Conservation (phyloP, 2,329 filamentous ascomycete genomes). For the Chaetomiaceae sp. region DNA sequence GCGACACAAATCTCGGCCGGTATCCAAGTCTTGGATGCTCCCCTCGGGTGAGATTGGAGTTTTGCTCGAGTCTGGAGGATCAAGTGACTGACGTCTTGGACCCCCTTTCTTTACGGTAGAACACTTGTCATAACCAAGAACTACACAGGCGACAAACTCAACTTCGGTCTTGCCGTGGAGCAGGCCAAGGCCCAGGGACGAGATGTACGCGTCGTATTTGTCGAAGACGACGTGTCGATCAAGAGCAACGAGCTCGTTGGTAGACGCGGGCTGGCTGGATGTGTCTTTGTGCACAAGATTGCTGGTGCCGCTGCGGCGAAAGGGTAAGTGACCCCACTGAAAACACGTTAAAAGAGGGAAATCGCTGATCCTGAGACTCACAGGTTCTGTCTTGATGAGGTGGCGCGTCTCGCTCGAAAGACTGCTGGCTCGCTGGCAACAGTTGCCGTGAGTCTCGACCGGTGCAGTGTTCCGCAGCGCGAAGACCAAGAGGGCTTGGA, state of each 20-base stretch:
- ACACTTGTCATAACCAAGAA: not conserved
- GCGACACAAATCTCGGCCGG: not conserved
- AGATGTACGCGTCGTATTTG: not conserved
- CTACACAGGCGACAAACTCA: constrained; percentile 1
- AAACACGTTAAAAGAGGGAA: not conserved
- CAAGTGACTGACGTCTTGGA: no score
- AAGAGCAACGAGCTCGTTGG: not conserved
- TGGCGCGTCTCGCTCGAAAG: not conserved
- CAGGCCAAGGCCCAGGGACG: not conserved
- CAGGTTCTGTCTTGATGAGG: not conserved
- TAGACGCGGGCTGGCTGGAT: not conserved
- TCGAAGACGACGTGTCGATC: not conserved
- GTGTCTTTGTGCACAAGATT: constrained; percentile 1
- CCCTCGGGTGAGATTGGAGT: not conserved
- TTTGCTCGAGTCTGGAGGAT: no score
- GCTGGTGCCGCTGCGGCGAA: not conserved
- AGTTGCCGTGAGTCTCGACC: not conserved
- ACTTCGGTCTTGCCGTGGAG: not conserved
- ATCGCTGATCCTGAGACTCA: not conserved
- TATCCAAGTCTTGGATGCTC: not conserved
- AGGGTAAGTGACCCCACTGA: not conserved
- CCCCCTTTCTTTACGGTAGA: not conserved
- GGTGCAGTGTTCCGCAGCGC: not conserved
- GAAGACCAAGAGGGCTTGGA: not conserved
- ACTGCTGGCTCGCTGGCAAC: not conserved